Base-by-base conservation (phyloP, 1,139 yeast species). In the Diutina siamensis region DNA sequence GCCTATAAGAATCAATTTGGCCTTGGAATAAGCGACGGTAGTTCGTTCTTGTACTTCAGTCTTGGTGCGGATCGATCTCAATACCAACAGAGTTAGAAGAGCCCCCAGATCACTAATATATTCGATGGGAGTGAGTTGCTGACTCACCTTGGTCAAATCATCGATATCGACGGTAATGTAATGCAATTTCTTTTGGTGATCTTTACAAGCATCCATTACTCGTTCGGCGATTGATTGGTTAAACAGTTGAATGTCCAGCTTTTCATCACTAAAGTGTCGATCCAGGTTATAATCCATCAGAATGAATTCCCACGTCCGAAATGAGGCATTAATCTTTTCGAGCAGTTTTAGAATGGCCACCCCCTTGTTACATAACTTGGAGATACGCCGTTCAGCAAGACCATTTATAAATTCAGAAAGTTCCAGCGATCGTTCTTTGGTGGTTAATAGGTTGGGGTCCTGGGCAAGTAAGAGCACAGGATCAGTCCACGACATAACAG, bases 51-150 rank as follows among this genome's bases (percentile, higher is more conserved):
- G 64, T 18, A 76, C 59, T 45, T 62, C 65, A 50, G 70, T 71
- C 50, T 75, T 75, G 45, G 76, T 55, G 54, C 68, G 71, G 47
- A 77, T 74, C 46, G 65, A 68, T 35, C 80, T 59, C 47, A 78
- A 57, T 4, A 70, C 57, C 44, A 78, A 60, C 46, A 77, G 72
- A 5, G 80, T 73, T 36, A 78, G 59, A 31, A 76, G 61, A 2
- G 82, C 74, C 2, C 83, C 83, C 40, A 78, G 73, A 54, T 78
- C 83, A 49, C 73, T 67, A 8, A 78, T 67, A 50, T 68, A 70
- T 51, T 77, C 80, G 4, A 64, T 48, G 0, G 78, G 74, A 1
- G 71, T 53, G 48, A 78, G 56, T 0, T 64, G 60, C 40, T 64
- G 59, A 44, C 72, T 66, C 2, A 71, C 64, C 40, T 61, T 59